Conservation (phyloP, 139 green algal species). For the Desmodesmus armatus region DNA sequence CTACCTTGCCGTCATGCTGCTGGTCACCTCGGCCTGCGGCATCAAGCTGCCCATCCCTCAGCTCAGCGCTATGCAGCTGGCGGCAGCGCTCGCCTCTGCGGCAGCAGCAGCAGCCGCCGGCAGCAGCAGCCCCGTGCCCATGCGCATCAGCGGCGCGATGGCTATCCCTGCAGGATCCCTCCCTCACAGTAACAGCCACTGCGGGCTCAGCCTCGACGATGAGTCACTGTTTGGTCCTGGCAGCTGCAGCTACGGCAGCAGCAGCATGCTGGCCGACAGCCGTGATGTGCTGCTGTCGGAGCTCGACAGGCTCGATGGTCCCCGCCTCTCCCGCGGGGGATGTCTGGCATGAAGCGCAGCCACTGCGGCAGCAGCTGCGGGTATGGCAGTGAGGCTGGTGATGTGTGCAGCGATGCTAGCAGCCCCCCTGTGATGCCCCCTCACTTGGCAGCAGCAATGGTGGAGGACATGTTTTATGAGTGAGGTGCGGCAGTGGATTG, state of each 20-base stretch:
- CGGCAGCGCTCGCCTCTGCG: background rate
- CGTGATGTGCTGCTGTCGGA: slow-evolving; percentile 56
- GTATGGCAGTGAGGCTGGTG: background rate
- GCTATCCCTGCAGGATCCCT: background rate
- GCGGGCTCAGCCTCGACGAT: background rate
- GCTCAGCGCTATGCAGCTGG: background rate
- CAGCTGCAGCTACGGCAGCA: slow-evolving; percentile 21
- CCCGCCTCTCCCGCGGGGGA: slow-evolving; percentile 11
- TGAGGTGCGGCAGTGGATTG: background rate
- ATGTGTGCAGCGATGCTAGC: slow-evolving; percentile 29
- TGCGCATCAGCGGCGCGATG: background rate
- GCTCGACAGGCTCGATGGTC: slow-evolving; percentile 52
- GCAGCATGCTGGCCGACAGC: slow-evolving; percentile 25
- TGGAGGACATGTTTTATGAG: slow-evolving; percentile 40
- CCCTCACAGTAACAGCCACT: slow-evolving; percentile 8
- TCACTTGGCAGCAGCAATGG: background rate
- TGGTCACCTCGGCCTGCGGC: slow-evolving; percentile 79
- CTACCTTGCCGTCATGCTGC: slow-evolving; percentile 84
- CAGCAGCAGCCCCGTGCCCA: background rate
- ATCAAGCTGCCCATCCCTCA: slow-evolving; percentile 49
- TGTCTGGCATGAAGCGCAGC: background rate
- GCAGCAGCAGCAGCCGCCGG: background rate
- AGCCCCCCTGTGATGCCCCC: background rate
- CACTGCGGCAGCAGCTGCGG: slow-evolving; percentile 2
- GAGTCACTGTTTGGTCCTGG: background rate